Base-by-base conservation (phyloP, 306 rosid genomes). In the Trifolium subterraneum region DNA sequence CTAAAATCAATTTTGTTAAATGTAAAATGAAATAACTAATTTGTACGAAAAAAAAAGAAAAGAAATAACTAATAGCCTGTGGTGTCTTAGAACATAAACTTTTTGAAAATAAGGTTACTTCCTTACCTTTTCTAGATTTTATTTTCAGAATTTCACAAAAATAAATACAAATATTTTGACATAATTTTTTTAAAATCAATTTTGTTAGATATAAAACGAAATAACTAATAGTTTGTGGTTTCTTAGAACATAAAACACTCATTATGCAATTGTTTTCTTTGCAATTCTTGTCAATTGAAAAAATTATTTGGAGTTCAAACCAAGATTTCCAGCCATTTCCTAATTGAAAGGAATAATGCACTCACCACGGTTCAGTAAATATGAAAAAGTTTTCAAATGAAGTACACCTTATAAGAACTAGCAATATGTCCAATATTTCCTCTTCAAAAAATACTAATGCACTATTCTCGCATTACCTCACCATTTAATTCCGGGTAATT, bases 391-490 rank as follows among this genome's bases (percentile, higher is more conserved):
- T 38, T 48, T 33, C 14, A 33, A 33, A 25, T 22, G 1, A 27
- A 20, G 27, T 13, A 72, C 20, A 1, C 18, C 19, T 4, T 25
- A 5, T 10, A 47, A 58, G n/a, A 10, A n/a, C 45, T 35, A n/a
- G 60, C 8, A 50, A 72, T 55, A 56, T 56, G 70, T 56, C 25
- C 25, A 48, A 45, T 59, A 12, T 16, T 73, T 75, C 35, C 71
- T 55, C 60, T 71, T 25, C 35, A 68, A 27, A 12, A 66, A 19
- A 45, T 73, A 64, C 56, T 35, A 18, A 59, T 64, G 65, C 50
- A 61, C 71, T 75, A 64, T 68, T 79, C 78, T 70, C 38, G 68
- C 71, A 64, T 56, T 35, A 68, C 18, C 22, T 51, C 60, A 48
- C 22, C 72, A 47, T 54, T 69, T 66, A 69, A 19, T 25, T 58